Conservation (phyloP, 768 basidiomycete genomes). For the Favolaschia claudopus region DNA sequence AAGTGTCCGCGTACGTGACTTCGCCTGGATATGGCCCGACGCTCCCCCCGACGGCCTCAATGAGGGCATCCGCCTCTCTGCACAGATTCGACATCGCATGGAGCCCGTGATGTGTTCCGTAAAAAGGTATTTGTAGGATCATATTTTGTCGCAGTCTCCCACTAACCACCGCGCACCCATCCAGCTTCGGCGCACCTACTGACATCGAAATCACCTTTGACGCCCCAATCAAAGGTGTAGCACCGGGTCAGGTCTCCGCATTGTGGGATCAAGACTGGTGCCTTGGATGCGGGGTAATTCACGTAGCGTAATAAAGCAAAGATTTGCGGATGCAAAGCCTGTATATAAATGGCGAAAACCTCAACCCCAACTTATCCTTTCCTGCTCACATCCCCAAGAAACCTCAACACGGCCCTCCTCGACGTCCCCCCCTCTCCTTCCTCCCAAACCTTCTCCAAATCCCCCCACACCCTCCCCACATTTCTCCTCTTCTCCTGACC, state of each 20-base stretch:
- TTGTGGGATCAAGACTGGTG: slow-evolving; percentile 82
- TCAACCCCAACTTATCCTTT: no score
- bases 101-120: slow-evolving; percentile 59
- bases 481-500: slow-evolving; percentile 2
- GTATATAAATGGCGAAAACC: no score
- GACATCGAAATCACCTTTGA: slow-evolving; percentile 54
- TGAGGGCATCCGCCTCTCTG: slow-evolving; percentile 54
- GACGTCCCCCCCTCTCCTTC: neutral
- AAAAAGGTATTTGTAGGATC: slow-evolving; percentile 52
- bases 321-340: no score
- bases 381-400: no score
- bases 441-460: neutral
- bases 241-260: slow-evolving; percentile 82
- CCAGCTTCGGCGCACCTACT: slow-evolving; percentile 20
- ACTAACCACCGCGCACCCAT: neutral
- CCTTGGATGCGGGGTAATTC: slow-evolving; percentile 82
- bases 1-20: slow-evolving; percentile 52
- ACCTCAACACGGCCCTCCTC: no score
- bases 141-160: neutral
- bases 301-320: neutral
- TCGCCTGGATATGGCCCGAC: slow-evolving; percentile 82
- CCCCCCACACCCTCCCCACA: neutral
- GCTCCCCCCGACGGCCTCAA: slow-evolving; percentile 56
- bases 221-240: slow-evolving; percentile 69
- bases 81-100: slow-evolving; percentile 81